Conservation (phyloP, 768 basidiomycete species). For the Kwoniella sp. region DNA sequence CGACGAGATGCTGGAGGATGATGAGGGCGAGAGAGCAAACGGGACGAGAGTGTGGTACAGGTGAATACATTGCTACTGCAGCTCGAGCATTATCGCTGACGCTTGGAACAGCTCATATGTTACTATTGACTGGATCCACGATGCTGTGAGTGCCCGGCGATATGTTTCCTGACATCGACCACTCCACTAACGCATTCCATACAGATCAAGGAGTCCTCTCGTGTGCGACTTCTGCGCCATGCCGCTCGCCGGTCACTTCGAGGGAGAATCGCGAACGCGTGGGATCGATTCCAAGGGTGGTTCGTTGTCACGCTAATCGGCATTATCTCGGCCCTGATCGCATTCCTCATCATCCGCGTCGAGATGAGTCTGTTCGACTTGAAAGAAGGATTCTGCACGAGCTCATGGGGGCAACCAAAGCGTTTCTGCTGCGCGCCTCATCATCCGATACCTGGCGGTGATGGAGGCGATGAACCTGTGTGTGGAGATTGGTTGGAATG, state of each 20-base stretch:
- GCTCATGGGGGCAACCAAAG: constrained; percentile 71
- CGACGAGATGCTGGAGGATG: constrained; percentile 44
- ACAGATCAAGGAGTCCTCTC: constrained; percentile 83
- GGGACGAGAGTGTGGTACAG: constrained; percentile 65
- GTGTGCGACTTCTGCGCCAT: constrained; percentile 71
- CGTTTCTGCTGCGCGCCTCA: constrained; percentile 75
- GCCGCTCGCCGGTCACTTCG: constrained; percentile 63
- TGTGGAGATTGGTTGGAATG: constrained; percentile 78
- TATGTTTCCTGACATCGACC: constrained; percentile 22
- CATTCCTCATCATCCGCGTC: constrained; percentile 79
- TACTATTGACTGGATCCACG: constrained; percentile 94
- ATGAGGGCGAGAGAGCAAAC: constrained; percentile 68
- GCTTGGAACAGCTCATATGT: constrained; percentile 63
- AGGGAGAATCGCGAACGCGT: constrained; percentile 65
- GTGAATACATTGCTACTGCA: constrained; percentile 26
- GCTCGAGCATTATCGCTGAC: constrained; percentile 1
- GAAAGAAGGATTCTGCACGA: constrained; percentile 84
- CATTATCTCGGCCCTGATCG: constrained; percentile 78
- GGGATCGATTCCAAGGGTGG: constrained; percentile 85
- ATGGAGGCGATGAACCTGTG: constrained; percentile 48
- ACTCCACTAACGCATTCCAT: neutral
- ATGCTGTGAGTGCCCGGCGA: constrained; percentile 61
- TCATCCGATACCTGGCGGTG: constrained; percentile 24
- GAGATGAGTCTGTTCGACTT: constrained; percentile 90
- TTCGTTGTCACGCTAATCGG: constrained; percentile 82